These are phyloP conservation scores for Yamadazyma conglobata DNA, from an alignment of 1,139 yeast species.

Conservation along the genomic window DNA sequence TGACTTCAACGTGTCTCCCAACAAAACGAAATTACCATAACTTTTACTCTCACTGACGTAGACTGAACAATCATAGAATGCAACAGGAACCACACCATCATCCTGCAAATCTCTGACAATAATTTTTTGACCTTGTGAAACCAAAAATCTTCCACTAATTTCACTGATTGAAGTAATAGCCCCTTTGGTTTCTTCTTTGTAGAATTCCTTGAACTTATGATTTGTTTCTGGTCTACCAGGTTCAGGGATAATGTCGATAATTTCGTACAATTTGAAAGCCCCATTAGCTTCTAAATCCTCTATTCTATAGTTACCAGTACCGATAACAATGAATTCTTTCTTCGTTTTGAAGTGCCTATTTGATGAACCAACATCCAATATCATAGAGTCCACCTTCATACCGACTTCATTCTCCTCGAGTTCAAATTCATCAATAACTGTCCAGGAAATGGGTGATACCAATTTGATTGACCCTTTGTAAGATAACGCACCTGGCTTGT, in stretches of 20 bases:
- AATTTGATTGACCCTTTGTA: slow-evolving; percentile 62
- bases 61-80: slow-evolving; percentile 81
- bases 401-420: slow-evolving; percentile 68
- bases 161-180: slow-evolving; percentile 80
- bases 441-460: slow-evolving; percentile 75
- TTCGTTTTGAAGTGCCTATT: slow-evolving; percentile 52
- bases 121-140: slow-evolving; percentile 85
- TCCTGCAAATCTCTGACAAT: slow-evolving; percentile 80
- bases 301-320: slow-evolving; percentile 72
- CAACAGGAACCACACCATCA: slow-evolving; percentile 87
- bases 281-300: slow-evolving; percentile 88
- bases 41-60: slow-evolving; percentile 78
- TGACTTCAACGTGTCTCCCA: slow-evolving; percentile 82
- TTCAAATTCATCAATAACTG: slow-evolving; percentile 66
- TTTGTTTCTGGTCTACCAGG: slow-evolving; percentile 84
- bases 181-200: slow-evolving; percentile 76
- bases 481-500: slow-evolving; percentile 46
- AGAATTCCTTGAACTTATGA: slow-evolving; percentile 72
- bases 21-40: slow-evolving; percentile 70
- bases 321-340: slow-evolving; percentile 72
- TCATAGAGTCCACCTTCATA: slow-evolving; percentile 54
- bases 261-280: slow-evolving; percentile 67
- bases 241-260: slow-evolving; percentile 85
- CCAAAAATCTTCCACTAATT: slow-evolving; percentile 78
- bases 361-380: slow-evolving; percentile 49